Percentiles rank a stretch among this genome's conserved stretches.
Conservation (phyloP, 345 rosid species). For the Rhizophora apiculata region DNA sequence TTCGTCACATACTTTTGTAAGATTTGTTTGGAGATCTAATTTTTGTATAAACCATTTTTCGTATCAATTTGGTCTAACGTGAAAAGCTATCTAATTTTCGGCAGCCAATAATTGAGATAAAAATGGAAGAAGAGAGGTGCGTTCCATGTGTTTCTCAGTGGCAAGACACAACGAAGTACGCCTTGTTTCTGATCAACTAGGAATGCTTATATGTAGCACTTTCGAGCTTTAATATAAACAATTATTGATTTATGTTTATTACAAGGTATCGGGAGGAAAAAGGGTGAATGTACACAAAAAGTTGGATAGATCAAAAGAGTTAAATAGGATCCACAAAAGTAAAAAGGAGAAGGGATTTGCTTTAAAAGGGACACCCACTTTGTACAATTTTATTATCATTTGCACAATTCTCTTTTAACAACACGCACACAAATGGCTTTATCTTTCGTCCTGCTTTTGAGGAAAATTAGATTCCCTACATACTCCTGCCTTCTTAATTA, state of each 20-base stretch:
- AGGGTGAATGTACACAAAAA: constrained; percentile 18
- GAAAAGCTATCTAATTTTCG: no score
- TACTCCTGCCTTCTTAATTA: constrained; percentile 7
- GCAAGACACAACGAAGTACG: constrained; percentile 8
- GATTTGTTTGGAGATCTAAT: no score
- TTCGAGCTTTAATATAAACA: background rate
- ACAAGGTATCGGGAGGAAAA: background rate
- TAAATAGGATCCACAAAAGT: constrained; percentile 20
- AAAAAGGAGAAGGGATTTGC: constrained; percentile 38
- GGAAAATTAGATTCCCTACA: constrained; percentile 48
- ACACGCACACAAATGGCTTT: constrained; percentile 38
- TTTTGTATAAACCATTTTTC: no score
- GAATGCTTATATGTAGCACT: background rate
- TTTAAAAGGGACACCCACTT: constrained; percentile 77
- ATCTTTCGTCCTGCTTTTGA: constrained; percentile 55
- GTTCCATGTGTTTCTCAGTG: constrained; percentile 17
- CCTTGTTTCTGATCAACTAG: constrained; percentile 3
- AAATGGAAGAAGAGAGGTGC: constrained; percentile 5
- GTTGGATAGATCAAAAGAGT: constrained; percentile 6
- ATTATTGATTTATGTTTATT: background rate
- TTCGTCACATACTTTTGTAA: no score
- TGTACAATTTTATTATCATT: constrained; percentile 42
- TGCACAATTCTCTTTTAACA: constrained; percentile 16
- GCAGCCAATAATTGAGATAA: no score
- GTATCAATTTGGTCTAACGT: no score